Evolutionary conservation across 2,329 filamentous ascomycete species (phyloP), one percentile per base, ranked within the genome.

Genomic region (Ustulina deusta): DNA sequence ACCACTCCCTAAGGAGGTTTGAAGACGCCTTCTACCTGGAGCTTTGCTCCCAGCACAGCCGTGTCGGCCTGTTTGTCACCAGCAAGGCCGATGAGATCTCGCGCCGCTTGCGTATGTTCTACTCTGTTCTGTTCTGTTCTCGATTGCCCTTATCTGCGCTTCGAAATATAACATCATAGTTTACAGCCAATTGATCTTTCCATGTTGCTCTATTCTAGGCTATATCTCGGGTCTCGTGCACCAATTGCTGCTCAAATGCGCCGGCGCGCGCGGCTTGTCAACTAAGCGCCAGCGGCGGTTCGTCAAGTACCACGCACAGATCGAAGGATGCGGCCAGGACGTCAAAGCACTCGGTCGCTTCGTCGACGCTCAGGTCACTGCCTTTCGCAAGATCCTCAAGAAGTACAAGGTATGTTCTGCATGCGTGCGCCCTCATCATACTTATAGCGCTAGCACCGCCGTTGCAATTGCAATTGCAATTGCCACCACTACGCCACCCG

Each of bases 331-430:
- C 70, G 89, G 90, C 52, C 87, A 93, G 71, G 93, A 96, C 70
- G 89, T 93, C 61, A 86, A 87, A 61, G 87, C 87, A 4, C 83
- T 96, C 6, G 27, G 25, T 32, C 70, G 92, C 48, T 97, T 95
- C 74, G 87, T 90, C 70, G 85, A 87, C 66, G 91, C 91, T 1
- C 93, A 97, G 76, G 84, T 90, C 10, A 87, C 90, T 4, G 93
- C 91, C 3, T 94, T 97, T 74, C 87, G 88, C 63, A 97, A 97
- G 80, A 90, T 97, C 42, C 82, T 94, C 38, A 96, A 95, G 78
- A 97, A 97, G 77, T 95, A 96, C 80, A 87, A 85, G 83, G 87
- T 88, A 80, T n/a, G 54, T 42, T 15, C n/a, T 42, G 17, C 22
- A 29, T 40, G 81, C 44, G 17, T 9, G 15, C 27, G 6, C 27